Evolutionary conservation across 345 rosid species (phyloP), one percentile per base, ranked within the genome.

Genomic region (Aurinia saxatilis): DNA sequence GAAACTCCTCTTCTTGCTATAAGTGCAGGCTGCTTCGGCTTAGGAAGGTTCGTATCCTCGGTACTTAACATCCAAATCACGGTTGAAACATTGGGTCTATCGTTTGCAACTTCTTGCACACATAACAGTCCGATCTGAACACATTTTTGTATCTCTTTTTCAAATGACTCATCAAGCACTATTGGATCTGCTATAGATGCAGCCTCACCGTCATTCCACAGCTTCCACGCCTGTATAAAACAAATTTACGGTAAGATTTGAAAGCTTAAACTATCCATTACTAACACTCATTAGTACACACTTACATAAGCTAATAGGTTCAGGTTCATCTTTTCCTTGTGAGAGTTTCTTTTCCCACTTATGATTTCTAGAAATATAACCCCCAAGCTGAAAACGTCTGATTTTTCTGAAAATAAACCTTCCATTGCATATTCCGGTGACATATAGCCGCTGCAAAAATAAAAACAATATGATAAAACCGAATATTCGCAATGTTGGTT

Each of bases 371-470:
- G 25, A 21, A 21, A 21, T 21, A 21, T 21, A 21, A 21, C 25
- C 25, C 25, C 25, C 25, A 21, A 21, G 25, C 25, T 21, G 25
- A 21, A 21, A 21, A 21, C 78, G 23, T 82, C 71, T 1, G 76
- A 82, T 57, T 77, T 82, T 50, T 78, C 71, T 1, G 77, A 84
- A 38, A 74, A 80, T 1, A 36, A 5, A 3, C 82, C 87, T 62
- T 45, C 47, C 60, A 81, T 75, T 35, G 78, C 78, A 66, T 78
- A 78, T 62, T 84, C 78, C 0, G 75, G 80, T 18, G 82, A 51
- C 86, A 81, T 84, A 21, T 77, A 84, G 4, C 81, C 86, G 3
- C 78, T 79, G 65, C 52, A 68, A 40, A 44, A 15, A 42, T 4
- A 21, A 21, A 21, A 21, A n/a, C n/a, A n/a, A 1, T 1, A 21